Percentiles rank a stretch among this genome's conserved stretches.
Conservation (phyloP, 2,329 filamentous ascomycete genomes). For the Neophaeococcomyces mojaviensis region DNA sequence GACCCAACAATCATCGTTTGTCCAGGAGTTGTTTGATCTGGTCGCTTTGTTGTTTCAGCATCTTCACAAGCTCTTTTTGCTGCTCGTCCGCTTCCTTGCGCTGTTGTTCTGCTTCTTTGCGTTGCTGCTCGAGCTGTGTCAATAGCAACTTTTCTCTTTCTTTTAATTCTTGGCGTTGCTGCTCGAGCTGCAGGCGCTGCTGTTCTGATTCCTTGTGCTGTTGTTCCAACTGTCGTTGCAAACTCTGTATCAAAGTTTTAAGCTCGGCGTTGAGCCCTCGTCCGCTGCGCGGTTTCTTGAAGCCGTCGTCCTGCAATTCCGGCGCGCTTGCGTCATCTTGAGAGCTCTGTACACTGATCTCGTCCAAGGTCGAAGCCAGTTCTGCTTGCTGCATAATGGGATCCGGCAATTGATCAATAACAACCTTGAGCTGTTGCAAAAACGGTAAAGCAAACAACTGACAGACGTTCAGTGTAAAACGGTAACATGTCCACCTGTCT, state of each 20-base stretch:
- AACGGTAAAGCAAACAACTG: too few species aligned
- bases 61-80: conserved; percentile 1
- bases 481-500: too few species aligned
- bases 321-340: conserved; percentile 10
- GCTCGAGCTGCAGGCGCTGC: not conserved
- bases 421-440: too few species aligned
- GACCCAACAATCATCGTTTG: not conserved
- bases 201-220: too few species aligned
- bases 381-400: too few species aligned
- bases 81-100: not conserved
- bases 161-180: not conserved
- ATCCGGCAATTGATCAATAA: too few species aligned
- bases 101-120: not conserved
- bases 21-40: not conserved
- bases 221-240: conserved; percentile 12
- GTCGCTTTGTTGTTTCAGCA: not conserved
- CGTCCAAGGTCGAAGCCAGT: too few species aligned
- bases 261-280: conserved; percentile 10
- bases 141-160: not conserved
- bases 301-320: conserved; percentile 11
- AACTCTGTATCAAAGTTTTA: conserved; percentile 9
- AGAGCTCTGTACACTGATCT: too few species aligned
- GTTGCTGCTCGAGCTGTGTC: not conserved
- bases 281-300: conserved; percentile 1
- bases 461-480: too few species aligned